Evolutionary conservation across 108 stramenopile genomes (phyloP), one percentile per base, ranked within the genome.

Genomic region (Skeletonema potamos): DNA sequence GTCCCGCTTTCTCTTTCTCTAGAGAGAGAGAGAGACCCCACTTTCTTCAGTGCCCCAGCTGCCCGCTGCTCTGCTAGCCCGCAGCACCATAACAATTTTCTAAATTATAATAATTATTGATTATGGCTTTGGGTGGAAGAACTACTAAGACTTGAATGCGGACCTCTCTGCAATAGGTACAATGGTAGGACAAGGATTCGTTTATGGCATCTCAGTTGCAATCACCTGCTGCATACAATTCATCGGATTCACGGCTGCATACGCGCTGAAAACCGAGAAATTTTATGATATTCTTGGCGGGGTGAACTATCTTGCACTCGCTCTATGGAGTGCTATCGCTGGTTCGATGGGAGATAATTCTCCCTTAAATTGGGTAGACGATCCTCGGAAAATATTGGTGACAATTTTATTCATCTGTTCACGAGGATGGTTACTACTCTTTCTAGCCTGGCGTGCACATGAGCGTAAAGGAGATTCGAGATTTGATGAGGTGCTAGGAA

Each of bases 211-310:
- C 44, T 63, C 78, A 2, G 82, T 72, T 15, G 81, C 78, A n/a
- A 58, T 80, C 27, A 89, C 88, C 3, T 71, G 83, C 48, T 62
- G 71, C 5, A 69, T 89, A 46, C 88, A 89, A 66, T 58, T 71
- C 1, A 2, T 54, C 11, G 88, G 88, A 6, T 89, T 87, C 67
- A 34, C 58, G 1, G 76, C 61, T 3, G 86, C 88, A n/a, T 85
- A 83, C 36, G 34, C 72, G 1, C 70, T 81, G 9, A 80, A 83
- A 64, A 89, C 88, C 7, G 88, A 89, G 66, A 73, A 41, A 0
- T 87, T 89, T 70, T 89, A 89, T 55, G 88, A 86, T 64, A 76
- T 89, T 34, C 68, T 86, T n/a, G 88, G 88, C 15, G 86, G 85
- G 2, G 39, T 78, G 24, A 89, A 89, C 62, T 86, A 85, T 58